Evolutionary conservation across 2,329 filamentous ascomycete species (phyloP).

Genomic region (Fusarium camptoceras): DNA sequence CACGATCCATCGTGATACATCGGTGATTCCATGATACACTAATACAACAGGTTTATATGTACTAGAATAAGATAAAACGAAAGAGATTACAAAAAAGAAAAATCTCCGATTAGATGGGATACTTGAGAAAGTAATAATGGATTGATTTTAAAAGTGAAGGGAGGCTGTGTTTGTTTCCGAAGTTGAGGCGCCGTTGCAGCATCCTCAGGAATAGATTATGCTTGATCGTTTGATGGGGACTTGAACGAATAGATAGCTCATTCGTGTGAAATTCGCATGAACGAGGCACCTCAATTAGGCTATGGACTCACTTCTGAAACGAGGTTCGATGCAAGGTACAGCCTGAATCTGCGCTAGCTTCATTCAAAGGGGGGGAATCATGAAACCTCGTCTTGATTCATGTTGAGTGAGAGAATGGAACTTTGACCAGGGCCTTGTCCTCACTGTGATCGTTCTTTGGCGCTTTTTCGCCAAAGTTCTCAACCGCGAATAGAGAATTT

Average conservation of each 20-base stretch:
- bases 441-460: constrained; percentile 1
- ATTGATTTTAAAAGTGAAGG: constrained; percentile 7
- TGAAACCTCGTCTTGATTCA: constrained; percentile 38
- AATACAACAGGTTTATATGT: too few relatives aligned
- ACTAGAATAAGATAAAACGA: not conserved
- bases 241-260: not conserved
- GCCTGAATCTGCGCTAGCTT: not conserved
- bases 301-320: constrained; percentile 33
- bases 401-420: constrained; percentile 36
- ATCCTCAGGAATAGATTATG: constrained; percentile 40
- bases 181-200: constrained; percentile 24
- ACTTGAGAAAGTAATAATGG: constrained; percentile 3
- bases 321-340: constrained; percentile 19
- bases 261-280: constrained; percentile 25
- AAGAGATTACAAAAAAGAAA: not conserved
- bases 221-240: constrained; percentile 11
- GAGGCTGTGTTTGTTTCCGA: constrained; percentile 32
- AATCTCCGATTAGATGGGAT: constrained; percentile 5
- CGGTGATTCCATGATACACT: constrained; percentile 4
- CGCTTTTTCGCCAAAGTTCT: not conserved
- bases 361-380: constrained; percentile 7
- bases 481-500: not conserved
- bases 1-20: constrained; percentile 5
- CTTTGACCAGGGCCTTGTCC: constrained; percentile 21
- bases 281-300: constrained; percentile 16